A percentile compares a stretch with the other conserved stretches of the same genome.
phyloP scores from a whole-genome alignment of 345 rosid genomes.

The Balakata baccata region DNA sequence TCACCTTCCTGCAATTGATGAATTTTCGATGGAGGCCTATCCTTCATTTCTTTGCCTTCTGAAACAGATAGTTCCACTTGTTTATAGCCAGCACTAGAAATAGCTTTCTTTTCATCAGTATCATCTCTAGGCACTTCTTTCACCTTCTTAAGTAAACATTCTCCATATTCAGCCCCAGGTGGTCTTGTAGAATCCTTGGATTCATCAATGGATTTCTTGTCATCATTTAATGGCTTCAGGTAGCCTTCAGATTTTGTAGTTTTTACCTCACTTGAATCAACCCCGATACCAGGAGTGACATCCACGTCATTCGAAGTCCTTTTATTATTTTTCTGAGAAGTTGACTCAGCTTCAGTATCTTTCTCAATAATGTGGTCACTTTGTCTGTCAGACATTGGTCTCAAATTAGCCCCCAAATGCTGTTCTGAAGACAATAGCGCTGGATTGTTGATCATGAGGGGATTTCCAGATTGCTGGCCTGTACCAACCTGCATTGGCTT shows the following conservation, averaged over 20 bases:
- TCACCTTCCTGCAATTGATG: constrained; percentile 29
- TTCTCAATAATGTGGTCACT: constrained; percentile 26
- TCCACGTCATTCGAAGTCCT: constrained; percentile 27
- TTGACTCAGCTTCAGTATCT: constrained; percentile 31
- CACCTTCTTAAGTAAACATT: constrained; percentile 21
- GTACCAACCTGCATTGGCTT: constrained; percentile 33
- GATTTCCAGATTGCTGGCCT: constrained; percentile 30
- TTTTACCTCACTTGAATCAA: constrained; percentile 26
- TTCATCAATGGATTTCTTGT: constrained; percentile 25
- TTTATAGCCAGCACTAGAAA: constrained; percentile 24
- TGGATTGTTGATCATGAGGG: constrained; percentile 29
- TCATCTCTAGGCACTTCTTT: constrained; percentile 35
- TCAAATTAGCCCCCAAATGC: constrained; percentile 28
- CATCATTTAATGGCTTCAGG: constrained; percentile 27
- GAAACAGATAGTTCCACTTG: constrained; percentile 16
- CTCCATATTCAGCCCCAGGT: constrained; percentile 23
- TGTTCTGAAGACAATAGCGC: constrained; percentile 26
- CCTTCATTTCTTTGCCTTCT: constrained; percentile 32
- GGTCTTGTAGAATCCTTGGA: constrained; percentile 27
- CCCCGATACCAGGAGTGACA: constrained; percentile 19
- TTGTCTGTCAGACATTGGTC: constrained; percentile 24
- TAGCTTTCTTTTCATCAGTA: constrained; percentile 28
- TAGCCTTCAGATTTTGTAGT: constrained; percentile 38
- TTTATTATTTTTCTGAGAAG: constrained; percentile 28
- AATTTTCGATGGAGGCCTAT: constrained; percentile 21